Evolutionary conservation across 768 basidiomycete genomes (phyloP).

Genomic region (Cubamyces lactineus): DNA sequence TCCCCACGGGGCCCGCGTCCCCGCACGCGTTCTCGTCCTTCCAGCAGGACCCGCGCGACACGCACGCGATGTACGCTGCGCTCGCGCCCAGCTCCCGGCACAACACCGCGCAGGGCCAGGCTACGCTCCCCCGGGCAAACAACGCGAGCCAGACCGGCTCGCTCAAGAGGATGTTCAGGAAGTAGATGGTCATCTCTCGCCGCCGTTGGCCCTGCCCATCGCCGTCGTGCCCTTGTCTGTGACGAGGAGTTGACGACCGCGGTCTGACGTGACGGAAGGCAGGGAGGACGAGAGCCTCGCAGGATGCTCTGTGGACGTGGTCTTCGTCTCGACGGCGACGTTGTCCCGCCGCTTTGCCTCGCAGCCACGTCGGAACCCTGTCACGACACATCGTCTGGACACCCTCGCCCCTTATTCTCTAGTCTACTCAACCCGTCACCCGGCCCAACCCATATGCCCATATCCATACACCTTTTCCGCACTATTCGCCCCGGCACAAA

Average conservation of each 20-base stretch:
- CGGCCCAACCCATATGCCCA: too few species aligned
- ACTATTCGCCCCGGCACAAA: background rate
- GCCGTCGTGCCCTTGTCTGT: slow-evolving; percentile 11
- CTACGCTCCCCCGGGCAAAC: background rate
- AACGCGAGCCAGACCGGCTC: slow-evolving; percentile 15
- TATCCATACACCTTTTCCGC: background rate
- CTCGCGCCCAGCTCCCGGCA: slow-evolving; percentile 23
- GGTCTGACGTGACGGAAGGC: background rate
- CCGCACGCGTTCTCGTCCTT: slow-evolving; percentile 42
- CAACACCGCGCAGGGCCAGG: slow-evolving; percentile 18
- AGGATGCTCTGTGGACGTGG: background rate
- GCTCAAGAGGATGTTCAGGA: slow-evolving; percentile 16
- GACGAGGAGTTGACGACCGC: background rate
- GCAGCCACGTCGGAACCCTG: too few species aligned
- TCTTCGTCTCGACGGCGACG: too few species aligned
- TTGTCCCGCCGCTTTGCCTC: background rate
- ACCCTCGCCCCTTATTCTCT: background rate
- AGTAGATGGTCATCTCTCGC: background rate
- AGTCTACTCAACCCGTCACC: too few species aligned
- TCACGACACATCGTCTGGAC: background rate
- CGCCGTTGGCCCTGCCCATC: too few species aligned
- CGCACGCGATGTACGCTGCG: slow-evolving; percentile 37
- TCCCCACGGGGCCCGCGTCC: slow-evolving; percentile 38
- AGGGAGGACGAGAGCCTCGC: background rate
- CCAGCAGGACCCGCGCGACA: slow-evolving; percentile 39